Evolutionary conservation across 805 yeast genomes (phyloP), one percentile per base, ranked within the genome.

Genomic region (Candida tibetensis): DNA sequence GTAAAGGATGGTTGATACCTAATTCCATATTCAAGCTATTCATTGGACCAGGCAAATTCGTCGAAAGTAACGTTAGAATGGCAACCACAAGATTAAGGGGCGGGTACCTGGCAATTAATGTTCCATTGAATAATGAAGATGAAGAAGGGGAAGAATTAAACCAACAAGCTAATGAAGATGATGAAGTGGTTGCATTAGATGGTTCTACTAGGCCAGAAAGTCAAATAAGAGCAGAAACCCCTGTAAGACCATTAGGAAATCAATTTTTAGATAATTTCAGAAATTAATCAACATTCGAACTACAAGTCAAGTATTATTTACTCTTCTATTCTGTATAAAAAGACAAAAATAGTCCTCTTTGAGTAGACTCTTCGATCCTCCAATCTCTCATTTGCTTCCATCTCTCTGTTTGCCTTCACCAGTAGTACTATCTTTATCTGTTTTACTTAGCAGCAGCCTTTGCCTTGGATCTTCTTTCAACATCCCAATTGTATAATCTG

Each of bases 401-500:
- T n/a, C n/a, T n/a, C n/a, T n/a, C n/a, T n/a, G n/a, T n/a, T n/a
- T n/a, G n/a, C n/a, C n/a, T n/a, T n/a, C n/a, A n/a, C n/a, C n/a
- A n/a, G n/a, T n/a, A n/a, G n/a, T n/a, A n/a, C n/a, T n/a, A n/a
- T 10, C 10, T 7, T 21, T 21, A 21, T 21, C 7, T 7, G 25
- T 7, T 7, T 21, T 21, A 21, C 10, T 21, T 21, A 21, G 25
- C 25, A 21, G 25, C 25, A 21, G 25, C 5, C 18, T 28, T 39
- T 30, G 34, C 64, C 54, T 50, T 66, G 61, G 68, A 82, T 60
- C 90, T 77, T 62, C 86, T 74, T 54, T 82, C 85, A 7, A 86
- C 91, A 56, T 85, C 95, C 90, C 91, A 85, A 53, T 86, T 86
- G 57, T 85, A 86, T 57, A 85, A 72, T 47, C 99, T 76, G 1